Percentiles rank a stretch among this genome's conserved stretches.
phyloP scores from a whole-genome alignment of 2,329 filamentous ascomycete genomes.

The Ophiocordyceps robertsii region DNA sequence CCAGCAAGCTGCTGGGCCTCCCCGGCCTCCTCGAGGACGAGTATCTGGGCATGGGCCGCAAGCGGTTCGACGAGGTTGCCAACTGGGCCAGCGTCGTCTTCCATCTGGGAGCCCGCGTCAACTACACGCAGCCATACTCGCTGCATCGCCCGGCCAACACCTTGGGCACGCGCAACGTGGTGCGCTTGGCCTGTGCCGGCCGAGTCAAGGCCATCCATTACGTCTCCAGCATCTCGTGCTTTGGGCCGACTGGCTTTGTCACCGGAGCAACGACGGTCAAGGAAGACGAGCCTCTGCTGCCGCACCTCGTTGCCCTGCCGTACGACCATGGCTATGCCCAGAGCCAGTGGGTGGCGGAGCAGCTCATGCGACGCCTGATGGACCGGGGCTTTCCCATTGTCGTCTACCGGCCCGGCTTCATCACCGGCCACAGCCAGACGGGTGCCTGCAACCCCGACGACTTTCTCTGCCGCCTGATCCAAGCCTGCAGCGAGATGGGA shows the following conservation, averaged over 20 bases:
- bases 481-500: background rate
- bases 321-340: background rate
- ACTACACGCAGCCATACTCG: background rate
- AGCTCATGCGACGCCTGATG: background rate
- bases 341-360: slow-evolving; percentile 1
- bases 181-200: background rate
- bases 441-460: background rate
- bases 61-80: background rate
- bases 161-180: background rate
- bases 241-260: background rate
- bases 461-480: background rate
- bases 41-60: background rate
- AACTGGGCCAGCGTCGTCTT: background rate
- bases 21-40: background rate
- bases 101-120: background rate
- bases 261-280: background rate
- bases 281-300: background rate
- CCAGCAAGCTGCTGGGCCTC: background rate
- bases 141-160: background rate
- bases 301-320: background rate
- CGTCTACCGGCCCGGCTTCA: background rate
- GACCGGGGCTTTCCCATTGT: background rate
- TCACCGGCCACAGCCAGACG: background rate
- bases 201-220: background rate
- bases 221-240: slow-evolving; percentile 1